Percentiles rank a stretch among this genome's conserved stretches.
Conservation (phyloP, 805 yeast genomes). For the Torulaspora indica region DNA sequence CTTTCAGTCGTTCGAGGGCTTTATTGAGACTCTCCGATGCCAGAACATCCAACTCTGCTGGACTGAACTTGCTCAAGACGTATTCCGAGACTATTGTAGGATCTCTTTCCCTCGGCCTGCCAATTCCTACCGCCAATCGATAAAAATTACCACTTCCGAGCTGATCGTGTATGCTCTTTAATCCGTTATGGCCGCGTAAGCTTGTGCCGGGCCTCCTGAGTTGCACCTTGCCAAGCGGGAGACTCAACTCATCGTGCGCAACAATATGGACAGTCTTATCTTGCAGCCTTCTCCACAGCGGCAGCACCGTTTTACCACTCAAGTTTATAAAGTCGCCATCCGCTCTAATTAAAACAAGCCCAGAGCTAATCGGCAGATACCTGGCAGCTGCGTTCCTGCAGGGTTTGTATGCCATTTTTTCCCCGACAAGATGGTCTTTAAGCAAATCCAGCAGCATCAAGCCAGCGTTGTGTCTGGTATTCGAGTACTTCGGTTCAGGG, state of each 20-base stretch:
- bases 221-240: conserved; percentile 61
- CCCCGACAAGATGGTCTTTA: conserved; percentile 23
- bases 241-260: conserved; percentile 73
- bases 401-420: conserved; percentile 11
- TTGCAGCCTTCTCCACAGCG: conserved; percentile 43
- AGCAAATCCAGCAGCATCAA: conserved; percentile 47
- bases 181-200: conserved; percentile 81
- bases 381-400: conserved; percentile 12
- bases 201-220: conserved; percentile 56
- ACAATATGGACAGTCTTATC: conserved; percentile 47
- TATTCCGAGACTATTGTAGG: conserved; percentile 49
- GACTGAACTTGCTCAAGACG: conserved; percentile 54
- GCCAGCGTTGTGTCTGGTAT: conserved; percentile 78
- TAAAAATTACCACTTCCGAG: conserved; percentile 49
- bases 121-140: conserved; percentile 76
- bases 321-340: conserved; percentile 58
- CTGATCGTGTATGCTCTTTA: conserved; percentile 49
- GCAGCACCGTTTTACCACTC: conserved; percentile 55
- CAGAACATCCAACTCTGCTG: conserved; percentile 42
- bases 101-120: conserved; percentile 50
- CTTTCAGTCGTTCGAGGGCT: conserved; percentile 39
- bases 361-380: conserved; percentile 13
- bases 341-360: conserved; percentile 47
- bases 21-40: conserved; percentile 39
- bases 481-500: conserved; percentile 57